Conservation (phyloP, 2,329 filamentous ascomycete genomes). For the Talaromyces albobiverticillius region DNA sequence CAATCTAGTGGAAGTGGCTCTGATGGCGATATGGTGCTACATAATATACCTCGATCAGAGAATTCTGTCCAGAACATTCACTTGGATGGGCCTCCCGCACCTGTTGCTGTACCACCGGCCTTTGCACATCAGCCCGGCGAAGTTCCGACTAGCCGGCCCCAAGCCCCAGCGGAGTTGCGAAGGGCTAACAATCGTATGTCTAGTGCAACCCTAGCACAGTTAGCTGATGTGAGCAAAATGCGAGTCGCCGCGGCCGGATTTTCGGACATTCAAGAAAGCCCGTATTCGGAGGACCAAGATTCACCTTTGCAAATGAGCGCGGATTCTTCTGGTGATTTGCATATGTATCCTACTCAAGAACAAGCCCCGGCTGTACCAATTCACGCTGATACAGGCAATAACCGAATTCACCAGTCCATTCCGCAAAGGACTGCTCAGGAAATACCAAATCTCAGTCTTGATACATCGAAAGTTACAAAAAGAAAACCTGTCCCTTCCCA, state of each 20-base stretch:
- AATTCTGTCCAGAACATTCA: conserved; percentile 33
- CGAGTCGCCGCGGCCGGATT: conserved; percentile 24
- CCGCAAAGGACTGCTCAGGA: neutral
- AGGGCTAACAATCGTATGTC: conserved; percentile 83
- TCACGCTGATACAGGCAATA: conserved; percentile 6
- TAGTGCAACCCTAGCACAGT: conserved; percentile 72
- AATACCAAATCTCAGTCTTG: conserved; percentile 23
- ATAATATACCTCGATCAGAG: conserved; percentile 22
- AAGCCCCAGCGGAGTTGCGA: conserved; percentile 73
- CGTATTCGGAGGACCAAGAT: conserved; percentile 12
- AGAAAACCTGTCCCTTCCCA: conserved; percentile 54
- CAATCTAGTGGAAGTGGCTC: conserved; percentile 38
- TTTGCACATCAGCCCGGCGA: conserved; percentile 74
- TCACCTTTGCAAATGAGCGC: neutral
- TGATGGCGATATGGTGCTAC: conserved; percentile 34
- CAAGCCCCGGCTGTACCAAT: conserved; percentile 10
- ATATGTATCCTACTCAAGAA: conserved; percentile 2
- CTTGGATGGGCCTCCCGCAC: conserved; percentile 64
- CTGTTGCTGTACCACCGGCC: conserved; percentile 73
- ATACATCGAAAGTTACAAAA: conserved; percentile 45
- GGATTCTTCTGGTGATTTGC: conserved; percentile 7
- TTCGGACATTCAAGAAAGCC: conserved; percentile 5
- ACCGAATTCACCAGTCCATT: neutral
- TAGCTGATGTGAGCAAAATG: conserved; percentile 66
- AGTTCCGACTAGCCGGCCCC: conserved; percentile 66